phyloP scores from a whole-genome alignment of 805 yeast genomes.

The Lachancea nothofagi region DNA sequence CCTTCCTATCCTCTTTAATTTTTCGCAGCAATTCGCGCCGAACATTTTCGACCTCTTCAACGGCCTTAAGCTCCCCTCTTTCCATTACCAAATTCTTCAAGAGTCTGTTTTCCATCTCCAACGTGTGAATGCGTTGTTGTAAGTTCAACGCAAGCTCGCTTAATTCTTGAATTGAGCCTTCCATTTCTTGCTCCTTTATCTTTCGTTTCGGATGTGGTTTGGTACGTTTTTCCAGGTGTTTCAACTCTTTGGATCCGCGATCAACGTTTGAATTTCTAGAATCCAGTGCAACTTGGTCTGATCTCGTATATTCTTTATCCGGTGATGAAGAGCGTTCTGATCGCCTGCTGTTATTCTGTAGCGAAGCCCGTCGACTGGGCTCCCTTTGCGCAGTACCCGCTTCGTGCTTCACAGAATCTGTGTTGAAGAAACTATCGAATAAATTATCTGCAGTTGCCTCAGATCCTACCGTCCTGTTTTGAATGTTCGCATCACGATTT shows the following conservation, averaged over 20 bases:
- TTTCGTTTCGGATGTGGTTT: constrained; percentile 57
- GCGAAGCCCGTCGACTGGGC: background rate
- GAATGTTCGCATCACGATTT: background rate
- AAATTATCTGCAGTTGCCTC: constrained; percentile 3
- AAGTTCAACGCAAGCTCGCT: constrained; percentile 59
- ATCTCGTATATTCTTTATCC: background rate
- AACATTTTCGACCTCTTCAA: constrained; percentile 48
- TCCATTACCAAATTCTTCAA: constrained; percentile 78
- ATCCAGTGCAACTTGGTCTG: background rate
- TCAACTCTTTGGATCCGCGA: background rate
- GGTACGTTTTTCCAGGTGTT: constrained; percentile 7
- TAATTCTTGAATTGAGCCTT: constrained; percentile 64
- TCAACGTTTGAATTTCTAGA: background rate
- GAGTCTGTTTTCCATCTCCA: constrained; percentile 90
- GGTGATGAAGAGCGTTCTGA: background rate
- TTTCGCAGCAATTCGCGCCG: constrained; percentile 29
- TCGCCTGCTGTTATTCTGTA: background rate
- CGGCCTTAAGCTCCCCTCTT: constrained; percentile 54
- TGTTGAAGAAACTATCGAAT: constrained; percentile 4
- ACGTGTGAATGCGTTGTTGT: constrained; percentile 70
- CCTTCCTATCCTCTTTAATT: constrained; percentile 6
- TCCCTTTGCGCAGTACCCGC: background rate
- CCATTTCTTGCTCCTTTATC: constrained; percentile 87
- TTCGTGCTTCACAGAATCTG: constrained; percentile 1
- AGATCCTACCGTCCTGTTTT: background rate